Conservation (phyloP, 1,284 basidiomycete genomes). For the Takashimella tepidaria region DNA sequence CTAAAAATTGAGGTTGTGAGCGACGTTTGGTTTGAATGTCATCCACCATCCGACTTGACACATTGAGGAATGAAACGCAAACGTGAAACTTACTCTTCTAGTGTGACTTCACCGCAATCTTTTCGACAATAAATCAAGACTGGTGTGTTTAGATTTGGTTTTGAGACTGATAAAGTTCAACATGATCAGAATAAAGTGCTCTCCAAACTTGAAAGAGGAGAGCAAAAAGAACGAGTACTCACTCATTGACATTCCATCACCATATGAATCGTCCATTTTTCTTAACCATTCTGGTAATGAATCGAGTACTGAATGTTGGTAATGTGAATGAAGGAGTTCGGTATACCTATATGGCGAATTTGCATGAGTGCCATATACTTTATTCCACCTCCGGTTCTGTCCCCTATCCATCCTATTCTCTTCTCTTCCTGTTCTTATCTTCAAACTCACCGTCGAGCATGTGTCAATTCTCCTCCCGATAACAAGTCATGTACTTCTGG, state of each 20-base stretch:
- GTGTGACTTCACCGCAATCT: slow-evolving; percentile 61
- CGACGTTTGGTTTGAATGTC: too few relatives aligned
- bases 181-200: neutral
- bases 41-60: too few relatives aligned
- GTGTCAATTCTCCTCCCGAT: slow-evolving; percentile 70
- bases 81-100: slow-evolving; percentile 60
- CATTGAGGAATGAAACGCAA: neutral
- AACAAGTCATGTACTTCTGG: slow-evolving; percentile 64
- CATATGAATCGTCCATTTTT: slow-evolving; percentile 62
- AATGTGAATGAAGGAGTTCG: slow-evolving; percentile 65
- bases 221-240: slow-evolving; percentile 36
- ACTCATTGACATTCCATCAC: slow-evolving; percentile 70
- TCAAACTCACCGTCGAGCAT: slow-evolving; percentile 61
- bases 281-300: slow-evolving; percentile 68
- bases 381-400: too few relatives aligned
- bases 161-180: slow-evolving; percentile 54
- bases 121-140: slow-evolving; percentile 73
- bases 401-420: too few relatives aligned
- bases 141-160: slow-evolving; percentile 65
- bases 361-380: too few relatives aligned
- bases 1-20: too few relatives aligned
- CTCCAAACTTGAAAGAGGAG: neutral
- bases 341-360: slow-evolving; percentile 69
- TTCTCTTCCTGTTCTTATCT: too few relatives aligned
- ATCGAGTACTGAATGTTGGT: slow-evolving; percentile 67